Evolutionary conservation across 495 filamentous ascomycete genomes (phyloP), one percentile per base, ranked within the genome.

Genomic region (Talaromyces proteolyticus): DNA sequence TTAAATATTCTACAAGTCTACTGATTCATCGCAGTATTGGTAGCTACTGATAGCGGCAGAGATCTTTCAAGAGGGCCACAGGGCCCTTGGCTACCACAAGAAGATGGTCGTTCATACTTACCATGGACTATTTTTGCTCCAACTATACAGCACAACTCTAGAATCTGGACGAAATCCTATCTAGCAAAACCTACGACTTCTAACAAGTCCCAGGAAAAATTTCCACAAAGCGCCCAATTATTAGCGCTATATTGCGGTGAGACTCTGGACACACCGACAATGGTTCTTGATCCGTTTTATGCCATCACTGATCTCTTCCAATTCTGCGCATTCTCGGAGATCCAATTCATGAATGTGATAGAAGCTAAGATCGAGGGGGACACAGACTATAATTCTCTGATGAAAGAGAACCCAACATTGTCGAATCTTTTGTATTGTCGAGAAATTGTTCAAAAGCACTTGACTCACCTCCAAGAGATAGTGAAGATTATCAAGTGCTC

Each of bases 301-400:
- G 38, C 52, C 34, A 34, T 66, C 6, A 45, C 23, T 23, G 56
- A 65, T 10, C 38, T 68, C 21, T 57, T 68, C 36, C 6, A 50
- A 4, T 52, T 53, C 45, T 43, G 52, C 20, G 57, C 61, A 6
- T 47, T 17, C 19, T 54, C 65, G 17, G 51, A 63, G 17, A 36
- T 46, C 2, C 57, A 61, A 50, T 50, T 65, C 17, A 51, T 68
- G 16, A 62, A 64, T 50, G 37, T 68, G 38, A 42, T 60, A 22
- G 55, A 59, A 11, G 37, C 44, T 4, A 54, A 45, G 19, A 24
- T 64, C 34, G 22, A 38, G 6, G 18, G 48, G 10, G 48, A 60
- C 20, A 56, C 50, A 7, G 51, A 47, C 21, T 49, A 39, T 29
- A 50, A 44, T 24, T 44, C 57, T 0, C 42, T 54, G 8, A 57